A percentile compares a stretch with the other conserved stretches of the same genome.
Conservation (phyloP, 1,284 basidiomycete genomes). For the Filobasidium uniguttulatum region DNA sequence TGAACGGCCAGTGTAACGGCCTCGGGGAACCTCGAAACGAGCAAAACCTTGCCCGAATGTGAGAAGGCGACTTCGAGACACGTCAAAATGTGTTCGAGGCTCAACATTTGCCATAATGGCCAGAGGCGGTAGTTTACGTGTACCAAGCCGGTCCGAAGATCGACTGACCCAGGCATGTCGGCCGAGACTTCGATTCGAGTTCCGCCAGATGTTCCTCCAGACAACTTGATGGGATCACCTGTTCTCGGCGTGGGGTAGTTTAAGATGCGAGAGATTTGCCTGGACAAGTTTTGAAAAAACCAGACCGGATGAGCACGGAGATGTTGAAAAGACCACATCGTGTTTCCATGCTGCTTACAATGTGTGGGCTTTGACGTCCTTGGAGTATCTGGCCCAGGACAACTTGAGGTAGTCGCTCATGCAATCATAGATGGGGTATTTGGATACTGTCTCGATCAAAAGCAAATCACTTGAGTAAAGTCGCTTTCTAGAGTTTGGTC, state of each 20-base stretch:
- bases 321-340: background rate
- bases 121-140: slow-evolving; percentile 70
- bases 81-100: slow-evolving; percentile 84
- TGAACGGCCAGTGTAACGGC: slow-evolving; percentile 72
- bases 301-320: background rate
- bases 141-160: slow-evolving; percentile 36
- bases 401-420: slow-evolving; percentile 85
- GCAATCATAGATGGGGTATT: slow-evolving; percentile 79
- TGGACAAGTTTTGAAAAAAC: background rate
- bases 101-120: slow-evolving; percentile 88
- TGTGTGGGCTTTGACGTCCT: slow-evolving; percentile 46
- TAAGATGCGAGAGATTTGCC: slow-evolving; percentile 36
- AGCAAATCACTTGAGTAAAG: too few species aligned
- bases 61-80: slow-evolving; percentile 88
- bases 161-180: slow-evolving; percentile 37
- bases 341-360: slow-evolving; percentile 19
- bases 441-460: slow-evolving; percentile 53
- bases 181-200: slow-evolving; percentile 27
- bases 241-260: slow-evolving; percentile 64
- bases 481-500: background rate
- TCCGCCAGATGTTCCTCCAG: slow-evolving; percentile 19
- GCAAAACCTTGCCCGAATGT: slow-evolving; percentile 80
- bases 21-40: slow-evolving; percentile 77
- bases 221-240: slow-evolving; percentile 45
- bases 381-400: slow-evolving; percentile 82